Evolutionary conservation across 1,139 yeast genomes (phyloP).

Genomic region (Magnusiomyces magnusii): DNA sequence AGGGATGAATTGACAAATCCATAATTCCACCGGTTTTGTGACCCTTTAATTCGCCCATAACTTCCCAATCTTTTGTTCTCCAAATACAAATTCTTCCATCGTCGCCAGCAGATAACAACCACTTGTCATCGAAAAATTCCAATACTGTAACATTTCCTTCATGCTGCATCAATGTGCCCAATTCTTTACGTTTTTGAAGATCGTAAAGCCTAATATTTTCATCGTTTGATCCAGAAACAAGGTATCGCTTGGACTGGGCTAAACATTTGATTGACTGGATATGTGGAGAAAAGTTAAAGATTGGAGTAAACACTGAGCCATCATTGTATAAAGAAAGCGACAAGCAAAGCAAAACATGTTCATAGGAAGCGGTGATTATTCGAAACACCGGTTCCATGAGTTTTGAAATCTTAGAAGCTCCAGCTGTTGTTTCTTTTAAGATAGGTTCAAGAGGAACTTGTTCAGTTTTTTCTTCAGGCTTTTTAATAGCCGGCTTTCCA

Average conservation of each 20-base stretch:
- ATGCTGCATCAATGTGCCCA: slow-evolving; percentile 85
- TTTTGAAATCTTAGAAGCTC: background rate
- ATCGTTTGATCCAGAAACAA: slow-evolving; percentile 93
- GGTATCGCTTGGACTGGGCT: slow-evolving; percentile 74
- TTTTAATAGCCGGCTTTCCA: too few species aligned
- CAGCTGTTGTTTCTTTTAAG: background rate
- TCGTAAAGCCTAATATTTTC: slow-evolving; percentile 94
- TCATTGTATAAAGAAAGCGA: slow-evolving; percentile 49
- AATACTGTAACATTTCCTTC: slow-evolving; percentile 80
- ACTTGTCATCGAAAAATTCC: slow-evolving; percentile 57
- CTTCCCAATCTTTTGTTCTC: slow-evolving; percentile 98
- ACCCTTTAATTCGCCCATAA: slow-evolving; percentile 80
- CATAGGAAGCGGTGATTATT: slow-evolving; percentile 89
- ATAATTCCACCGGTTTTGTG: slow-evolving; percentile 57
- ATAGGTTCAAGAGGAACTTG: background rate
- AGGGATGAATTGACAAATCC: slow-evolving; percentile 83
- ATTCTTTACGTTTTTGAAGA: slow-evolving; percentile 84
- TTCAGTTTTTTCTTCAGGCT: background rate
- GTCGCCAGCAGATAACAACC: slow-evolving; percentile 87
- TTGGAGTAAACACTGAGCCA: slow-evolving; percentile 72
- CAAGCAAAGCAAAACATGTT: slow-evolving; percentile 81
- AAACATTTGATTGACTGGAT: slow-evolving; percentile 77
- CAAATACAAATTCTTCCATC: slow-evolving; percentile 88
- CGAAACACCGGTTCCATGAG: slow-evolving; percentile 41
- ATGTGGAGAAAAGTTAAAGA: slow-evolving; percentile 95